phyloP scores from a whole-genome alignment of 257 asterid species.

The Salvia rosmarinus region DNA sequence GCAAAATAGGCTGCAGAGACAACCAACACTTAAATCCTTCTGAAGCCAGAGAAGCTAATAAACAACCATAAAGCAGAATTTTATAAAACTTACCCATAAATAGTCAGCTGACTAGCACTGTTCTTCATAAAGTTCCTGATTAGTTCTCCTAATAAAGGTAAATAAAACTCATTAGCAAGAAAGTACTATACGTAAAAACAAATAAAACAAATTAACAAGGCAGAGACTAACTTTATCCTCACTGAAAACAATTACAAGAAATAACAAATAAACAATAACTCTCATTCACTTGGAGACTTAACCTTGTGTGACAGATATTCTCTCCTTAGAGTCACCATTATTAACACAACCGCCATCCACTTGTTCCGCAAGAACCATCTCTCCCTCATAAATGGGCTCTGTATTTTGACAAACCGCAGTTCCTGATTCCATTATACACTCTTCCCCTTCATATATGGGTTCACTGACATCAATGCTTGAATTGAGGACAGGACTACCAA shows the following conservation, averaged over 20 bases:
- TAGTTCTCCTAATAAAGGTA: conserved; percentile 59
- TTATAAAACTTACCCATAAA: conserved; percentile 57
- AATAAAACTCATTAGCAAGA: conserved; percentile 28
- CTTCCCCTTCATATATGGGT: conserved; percentile 95
- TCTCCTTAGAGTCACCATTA: conserved; percentile 40
- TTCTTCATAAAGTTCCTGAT: conserved; percentile 69
- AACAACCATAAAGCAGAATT: conserved; percentile 18
- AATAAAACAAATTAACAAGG: conserved; percentile 1
- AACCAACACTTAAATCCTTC: conserved; percentile 35
- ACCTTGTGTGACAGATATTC: conserved; percentile 71
- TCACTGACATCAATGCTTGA: conserved; percentile 55
- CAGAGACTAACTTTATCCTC: not conserved
- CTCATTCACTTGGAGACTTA: conserved; percentile 26
- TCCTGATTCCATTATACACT: conserved; percentile 70
- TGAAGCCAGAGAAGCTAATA: conserved; percentile 29
- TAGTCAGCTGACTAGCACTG: conserved; percentile 92
- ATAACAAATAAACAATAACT: not conserved
- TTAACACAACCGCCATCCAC: conserved; percentile 46
- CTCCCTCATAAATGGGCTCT: conserved; percentile 96
- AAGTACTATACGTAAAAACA: not conserved
- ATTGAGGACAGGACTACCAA: conserved; percentile 43
- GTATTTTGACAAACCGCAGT: conserved; percentile 47
- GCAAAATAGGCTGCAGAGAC: conserved; percentile 73
- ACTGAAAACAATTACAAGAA: conserved; percentile 14
- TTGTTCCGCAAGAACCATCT: conserved; percentile 81